Conservation (phyloP, 1,284 basidiomycete genomes). For the Pascua sp. region DNA sequence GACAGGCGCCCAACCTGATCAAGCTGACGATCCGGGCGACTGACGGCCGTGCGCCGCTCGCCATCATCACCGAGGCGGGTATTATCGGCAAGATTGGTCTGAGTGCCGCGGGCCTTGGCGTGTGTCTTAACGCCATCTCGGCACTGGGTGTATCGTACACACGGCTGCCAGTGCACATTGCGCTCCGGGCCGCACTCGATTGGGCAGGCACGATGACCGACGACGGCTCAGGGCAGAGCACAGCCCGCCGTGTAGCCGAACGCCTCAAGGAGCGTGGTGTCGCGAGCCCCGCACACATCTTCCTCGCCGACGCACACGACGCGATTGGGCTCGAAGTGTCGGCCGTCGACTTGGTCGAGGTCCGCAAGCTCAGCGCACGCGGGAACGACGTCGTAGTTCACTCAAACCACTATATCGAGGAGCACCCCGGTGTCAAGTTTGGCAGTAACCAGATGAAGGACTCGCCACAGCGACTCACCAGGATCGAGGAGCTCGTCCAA, state of each 20-base stretch:
- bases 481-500: conserved; percentile 11
- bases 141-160: conserved; percentile 15
- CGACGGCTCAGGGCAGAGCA: neutral
- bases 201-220: conserved; percentile 11
- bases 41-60: neutral
- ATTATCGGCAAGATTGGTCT: conserved; percentile 23
- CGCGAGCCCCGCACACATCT: conserved; percentile 14
- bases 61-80: conserved; percentile 20
- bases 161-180: conserved; percentile 15
- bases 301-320: conserved; percentile 10
- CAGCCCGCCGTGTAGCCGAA: conserved; percentile 2
- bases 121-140: conserved; percentile 16
- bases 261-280: conserved; percentile 9
- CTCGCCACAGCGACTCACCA: conserved; percentile 7
- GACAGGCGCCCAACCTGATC: conserved; percentile 13
- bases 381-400: conserved; percentile 8
- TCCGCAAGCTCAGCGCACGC: neutral
- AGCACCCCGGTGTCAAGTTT: conserved; percentile 15
- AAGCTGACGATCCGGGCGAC: conserved; percentile 4
- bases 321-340: conserved; percentile 15
- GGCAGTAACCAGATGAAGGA: conserved; percentile 1
- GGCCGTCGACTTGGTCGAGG: conserved; percentile 2
- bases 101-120: conserved; percentile 11
- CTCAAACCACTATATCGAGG: conserved; percentile 21
- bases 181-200: conserved; percentile 15